These are phyloP conservation scores for Intubia oerlemansii DNA, from an alignment of 2,329 filamentous ascomycete genomes.

Conservation along the genomic window DNA sequence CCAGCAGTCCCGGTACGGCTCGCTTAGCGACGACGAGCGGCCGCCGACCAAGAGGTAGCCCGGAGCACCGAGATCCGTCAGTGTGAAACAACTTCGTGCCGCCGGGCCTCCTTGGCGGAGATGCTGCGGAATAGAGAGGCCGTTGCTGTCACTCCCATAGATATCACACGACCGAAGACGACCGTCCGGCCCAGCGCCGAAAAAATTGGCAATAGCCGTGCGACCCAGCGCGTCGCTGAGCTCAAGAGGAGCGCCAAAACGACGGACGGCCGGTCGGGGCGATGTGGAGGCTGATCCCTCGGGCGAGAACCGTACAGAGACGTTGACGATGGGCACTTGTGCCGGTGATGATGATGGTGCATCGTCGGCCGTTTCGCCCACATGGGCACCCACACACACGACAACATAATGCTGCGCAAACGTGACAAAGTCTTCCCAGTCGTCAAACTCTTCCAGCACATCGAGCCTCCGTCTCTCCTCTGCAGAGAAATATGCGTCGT, in stretches of 20 bases:
- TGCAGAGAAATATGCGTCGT: conserved; percentile 39
- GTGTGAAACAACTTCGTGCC: conserved; percentile 51
- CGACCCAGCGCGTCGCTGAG: conserved; percentile 16
- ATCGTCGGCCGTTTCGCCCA: no score
- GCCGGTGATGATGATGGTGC: no score
- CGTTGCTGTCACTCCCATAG: conserved; percentile 12
- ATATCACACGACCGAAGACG: conserved; percentile 29
- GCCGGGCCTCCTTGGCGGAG: conserved; percentile 15
- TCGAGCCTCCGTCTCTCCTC: conserved; percentile 43
- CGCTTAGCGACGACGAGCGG: conserved; percentile 52
- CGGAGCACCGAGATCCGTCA: conserved; percentile 39
- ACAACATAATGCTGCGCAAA: conserved; percentile 75
- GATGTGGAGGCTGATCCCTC: no score
- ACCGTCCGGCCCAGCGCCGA: conserved; percentile 22
- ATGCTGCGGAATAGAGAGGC: conserved; percentile 5
- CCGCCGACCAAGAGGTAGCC: conserved; percentile 54
- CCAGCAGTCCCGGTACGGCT: conserved; percentile 56
- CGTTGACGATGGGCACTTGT: no score
- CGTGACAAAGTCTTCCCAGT: conserved; percentile 85
- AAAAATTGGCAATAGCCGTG: conserved; percentile 22
- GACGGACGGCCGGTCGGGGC: no score
- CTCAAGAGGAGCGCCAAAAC: conserved; percentile 36
- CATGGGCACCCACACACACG: no score
- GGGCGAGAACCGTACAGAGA: no score
- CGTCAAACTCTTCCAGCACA: conserved; percentile 65